Base-by-base conservation (phyloP, 2,329 filamentous ascomycete species). In the Phaeosphaeriaceae sp. region DNA sequence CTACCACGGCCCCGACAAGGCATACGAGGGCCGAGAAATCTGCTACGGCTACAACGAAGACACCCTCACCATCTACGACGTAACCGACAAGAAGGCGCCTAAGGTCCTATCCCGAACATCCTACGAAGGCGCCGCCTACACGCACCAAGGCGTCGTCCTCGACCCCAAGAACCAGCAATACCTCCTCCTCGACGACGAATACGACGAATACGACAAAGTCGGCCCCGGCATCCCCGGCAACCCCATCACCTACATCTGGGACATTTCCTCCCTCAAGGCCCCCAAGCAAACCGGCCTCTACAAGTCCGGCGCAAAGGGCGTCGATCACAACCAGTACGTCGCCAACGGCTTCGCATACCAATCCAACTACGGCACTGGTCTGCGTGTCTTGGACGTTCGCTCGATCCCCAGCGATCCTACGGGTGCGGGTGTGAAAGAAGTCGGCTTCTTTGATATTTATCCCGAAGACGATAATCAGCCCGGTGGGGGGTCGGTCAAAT, bases 31-130 rank as follows among this genome's bases (percentile, higher is more conserved):
- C 18, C 73, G 70, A 2, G 79, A 84, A 45, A 81, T 84, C 59
- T 84, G 81, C 76, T 82, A 81, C 60, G 79, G 78, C 29, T 83
- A 81, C 74, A 83, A 83, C 67, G 80, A 82, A 56, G 78, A 81
- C 57, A 76, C 77, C 3, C 62, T 81, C 30, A 81, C 79, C 26
- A 80, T 82, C 44, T 81, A 78, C 62, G 79, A 83, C 43, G 76
- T 82, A 6, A 81, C 77, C 16, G 69, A 82, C 67, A 81, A 82
- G 71, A 69, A 73, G 21, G 60, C 55, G 3, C 70, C 74, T 1
- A 74, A 65, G 16, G 73, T 83, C 51, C 76, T 84, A 54, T 83
- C 81, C 41, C 75, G 74, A 49, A 83, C 80, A 2, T 77, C 76
- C 0, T 85, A 84, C 64, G 75, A 79, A n/a, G 82, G 82, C 33